Evolutionary conservation across 495 filamentous ascomycete genomes (phyloP), one percentile per base, ranked within the genome.

Genomic region (Xylaria telfairii): DNA sequence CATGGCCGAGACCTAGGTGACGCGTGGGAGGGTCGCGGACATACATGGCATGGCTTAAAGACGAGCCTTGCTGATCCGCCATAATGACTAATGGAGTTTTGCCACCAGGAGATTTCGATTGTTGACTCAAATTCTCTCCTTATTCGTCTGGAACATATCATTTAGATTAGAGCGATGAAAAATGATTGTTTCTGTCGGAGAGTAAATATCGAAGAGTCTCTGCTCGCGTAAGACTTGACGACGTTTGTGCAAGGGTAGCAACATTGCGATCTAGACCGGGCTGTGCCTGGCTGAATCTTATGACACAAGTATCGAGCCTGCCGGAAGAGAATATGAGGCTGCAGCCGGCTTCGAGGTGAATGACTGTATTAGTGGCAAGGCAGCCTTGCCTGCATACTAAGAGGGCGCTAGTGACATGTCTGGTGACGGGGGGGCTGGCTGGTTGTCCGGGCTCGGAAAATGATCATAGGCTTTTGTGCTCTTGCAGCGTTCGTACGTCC

Each of bases 41-140:
- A 26, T 6, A 24, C 26, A n/a, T 17, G 34, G 17, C 10, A 64
- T 69, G 28, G 37, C 26, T 60, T 1, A 70, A 37, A 32, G 34
- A 65, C 15, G 72, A 72, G 24, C 47, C 41, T 26, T 32, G 68
- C n/a, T 37, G 53, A 54, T 69, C 71, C 17, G 51, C 47, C 71
- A 75, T 73, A 17, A 37, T 61, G 21, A 37, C 32, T 37, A 12
- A 10, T 19, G 19, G 17, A 24, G 4, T 34, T 8, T 32, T 21
- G 12, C 3, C 8, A 51, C 26, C 17, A 17, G 19, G 46, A 34
- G 44, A 12, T 49, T 15, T 32, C 4, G 9, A n/a, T 24, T 17
- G 12, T 12, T 21, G 19, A 51, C n/a, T 26, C 12, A 9, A 32
- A 9, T 26, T 13, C 1, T 7, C 8, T n/a, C 21, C 1, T 32